Evolutionary conservation across 805 yeast genomes (phyloP).

Genomic region (Nakazawaea populi): DNA sequence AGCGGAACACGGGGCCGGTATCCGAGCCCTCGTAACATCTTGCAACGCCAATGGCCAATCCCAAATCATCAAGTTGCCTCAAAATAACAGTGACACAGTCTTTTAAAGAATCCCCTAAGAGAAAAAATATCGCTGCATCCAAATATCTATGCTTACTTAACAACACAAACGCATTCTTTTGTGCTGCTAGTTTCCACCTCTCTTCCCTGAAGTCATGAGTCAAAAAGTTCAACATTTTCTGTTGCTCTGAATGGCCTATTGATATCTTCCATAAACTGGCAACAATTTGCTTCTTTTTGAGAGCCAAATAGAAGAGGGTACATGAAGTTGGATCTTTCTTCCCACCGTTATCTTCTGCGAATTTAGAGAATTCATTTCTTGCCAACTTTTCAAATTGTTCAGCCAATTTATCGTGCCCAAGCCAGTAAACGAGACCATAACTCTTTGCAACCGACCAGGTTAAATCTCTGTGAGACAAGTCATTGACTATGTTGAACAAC

Average conservation of each 20-base stretch:
- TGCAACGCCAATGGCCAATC: constrained; percentile 76
- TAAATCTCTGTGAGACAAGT: constrained; percentile 34
- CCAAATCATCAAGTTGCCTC: constrained; percentile 59
- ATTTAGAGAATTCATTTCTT: constrained; percentile 51
- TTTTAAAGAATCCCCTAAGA: constrained; percentile 66
- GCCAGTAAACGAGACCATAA: constrained; percentile 72
- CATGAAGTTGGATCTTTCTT: constrained; percentile 67
- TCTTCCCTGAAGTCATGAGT: constrained; percentile 66
- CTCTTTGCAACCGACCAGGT: constrained; percentile 57
- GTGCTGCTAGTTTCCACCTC: constrained; percentile 85
- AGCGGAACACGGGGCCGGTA: constrained; percentile 44
- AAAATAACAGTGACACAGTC: constrained; percentile 77
- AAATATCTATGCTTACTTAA: constrained; percentile 80
- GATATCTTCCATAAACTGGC: constrained; percentile 81
- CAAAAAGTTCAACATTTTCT: constrained; percentile 73
- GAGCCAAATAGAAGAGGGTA: constrained; percentile 70
- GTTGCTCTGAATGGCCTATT: constrained; percentile 71
- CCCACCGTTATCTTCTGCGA: constrained; percentile 32
- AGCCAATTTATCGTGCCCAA: constrained; percentile 36
- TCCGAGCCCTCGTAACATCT: constrained; percentile 64
- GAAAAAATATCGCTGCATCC: constrained; percentile 87
- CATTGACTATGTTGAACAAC: constrained; percentile 44
- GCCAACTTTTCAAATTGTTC: constrained; percentile 65
- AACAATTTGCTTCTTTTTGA: constrained; percentile 70
- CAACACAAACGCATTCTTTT: constrained; percentile 87